Evolutionary conservation across 352 stramenopile genomes (phyloP).

Genomic region (Salisapilia sapeloensis): DNA sequence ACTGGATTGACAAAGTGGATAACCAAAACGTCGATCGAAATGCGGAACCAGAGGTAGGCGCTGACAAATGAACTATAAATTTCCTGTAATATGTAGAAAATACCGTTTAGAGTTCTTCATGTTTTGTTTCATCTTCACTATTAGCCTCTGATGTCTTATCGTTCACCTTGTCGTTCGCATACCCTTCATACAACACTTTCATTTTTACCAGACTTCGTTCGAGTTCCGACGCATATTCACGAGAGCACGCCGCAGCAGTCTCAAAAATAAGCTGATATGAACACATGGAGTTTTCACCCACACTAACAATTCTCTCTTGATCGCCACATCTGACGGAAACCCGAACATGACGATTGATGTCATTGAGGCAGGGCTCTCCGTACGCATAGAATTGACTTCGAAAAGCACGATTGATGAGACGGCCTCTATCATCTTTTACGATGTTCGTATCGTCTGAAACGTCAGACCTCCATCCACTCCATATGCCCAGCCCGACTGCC

Average conservation of each 20-base stretch:
- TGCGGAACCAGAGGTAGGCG: conserved; percentile 1
- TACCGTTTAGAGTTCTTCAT: conserved; percentile 5
- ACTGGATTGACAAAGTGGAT: conserved; percentile 15
- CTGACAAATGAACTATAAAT: conserved; percentile 6
- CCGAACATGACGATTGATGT: conserved; percentile 39
- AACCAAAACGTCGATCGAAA: conserved; percentile 3
- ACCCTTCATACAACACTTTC: neutral
- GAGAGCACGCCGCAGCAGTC: conserved; percentile 34
- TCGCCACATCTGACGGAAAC: conserved; percentile 66
- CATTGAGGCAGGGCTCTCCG: conserved; percentile 78
- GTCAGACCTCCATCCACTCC: conserved; percentile 20
- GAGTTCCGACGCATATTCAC: neutral
- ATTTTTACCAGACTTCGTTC: neutral
- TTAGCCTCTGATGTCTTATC: neutral
- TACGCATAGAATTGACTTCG: conserved; percentile 42
- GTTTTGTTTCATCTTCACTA: neutral
- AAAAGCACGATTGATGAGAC: conserved; percentile 3
- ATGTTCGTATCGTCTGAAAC: conserved; percentile 7
- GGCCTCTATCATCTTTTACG: conserved; percentile 7
- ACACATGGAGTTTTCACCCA: conserved; percentile 85
- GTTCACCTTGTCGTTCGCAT: neutral
- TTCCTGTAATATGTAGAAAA: neutral
- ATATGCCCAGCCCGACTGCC: conserved; percentile 32
- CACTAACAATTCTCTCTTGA: conserved; percentile 53
- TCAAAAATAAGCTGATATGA: conserved; percentile 77